phyloP scores from a whole-genome alignment of 441 rosid species.

The Erysimum pusillum region DNA sequence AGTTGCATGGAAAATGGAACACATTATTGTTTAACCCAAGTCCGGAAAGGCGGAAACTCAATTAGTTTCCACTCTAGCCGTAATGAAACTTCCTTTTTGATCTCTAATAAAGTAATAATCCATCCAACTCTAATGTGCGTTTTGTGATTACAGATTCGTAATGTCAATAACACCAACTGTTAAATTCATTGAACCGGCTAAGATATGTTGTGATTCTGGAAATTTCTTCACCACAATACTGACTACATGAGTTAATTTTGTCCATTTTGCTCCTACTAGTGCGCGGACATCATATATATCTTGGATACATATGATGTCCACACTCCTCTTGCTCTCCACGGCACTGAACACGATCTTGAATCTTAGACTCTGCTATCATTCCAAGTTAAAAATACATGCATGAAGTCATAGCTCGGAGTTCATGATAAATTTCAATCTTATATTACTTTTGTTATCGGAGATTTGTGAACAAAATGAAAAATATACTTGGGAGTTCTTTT shows the following conservation, averaged over 20 bases:
- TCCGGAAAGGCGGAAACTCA: too few species aligned
- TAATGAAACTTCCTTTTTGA: neutral
- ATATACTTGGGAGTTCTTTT: neutral
- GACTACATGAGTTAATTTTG: neutral
- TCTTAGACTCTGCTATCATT: neutral
- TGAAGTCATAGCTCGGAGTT: neutral
- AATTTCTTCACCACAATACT: too few species aligned
- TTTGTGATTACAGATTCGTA: neutral
- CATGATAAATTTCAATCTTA: neutral
- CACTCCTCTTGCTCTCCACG: neutral
- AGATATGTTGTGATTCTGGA: neutral
- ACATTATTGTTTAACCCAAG: too few species aligned
- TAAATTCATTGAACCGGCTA: neutral
- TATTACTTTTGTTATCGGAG: conserved; percentile 5
- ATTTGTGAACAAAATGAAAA: neutral
- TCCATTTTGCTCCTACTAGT: neutral
- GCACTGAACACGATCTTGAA: neutral
- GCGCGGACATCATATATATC: neutral
- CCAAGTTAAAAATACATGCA: neutral
- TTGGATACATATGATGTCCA: neutral
- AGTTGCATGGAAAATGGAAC: too few species aligned
- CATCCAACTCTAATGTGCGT: neutral
- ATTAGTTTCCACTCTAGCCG: too few species aligned
- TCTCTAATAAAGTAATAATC: neutral
- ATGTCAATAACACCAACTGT: neutral